These are phyloP conservation scores for Albugo laibachii DNA, from an alignment of 352 stramenopile genomes.

Conservation along the genomic window DNA sequence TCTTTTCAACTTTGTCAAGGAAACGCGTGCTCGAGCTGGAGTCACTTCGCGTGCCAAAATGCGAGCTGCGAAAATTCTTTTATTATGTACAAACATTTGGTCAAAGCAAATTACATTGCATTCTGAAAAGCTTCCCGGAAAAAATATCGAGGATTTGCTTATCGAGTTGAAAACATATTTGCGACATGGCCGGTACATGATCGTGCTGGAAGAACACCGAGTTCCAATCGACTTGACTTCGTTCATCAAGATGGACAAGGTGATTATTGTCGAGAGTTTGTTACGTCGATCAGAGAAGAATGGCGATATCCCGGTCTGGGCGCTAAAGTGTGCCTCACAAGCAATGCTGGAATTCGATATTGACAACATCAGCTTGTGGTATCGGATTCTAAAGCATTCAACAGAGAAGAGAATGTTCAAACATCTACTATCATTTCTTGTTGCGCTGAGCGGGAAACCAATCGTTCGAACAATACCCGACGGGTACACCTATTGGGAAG, in stretches of 20 bases:
- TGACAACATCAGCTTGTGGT: constrained; percentile 19
- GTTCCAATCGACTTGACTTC: constrained; percentile 20
- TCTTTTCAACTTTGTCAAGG: constrained; percentile 7
- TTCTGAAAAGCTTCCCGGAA: constrained; percentile 9
- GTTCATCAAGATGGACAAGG: constrained; percentile 27
- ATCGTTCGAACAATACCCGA: constrained; percentile 18
- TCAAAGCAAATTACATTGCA: constrained; percentile 8
- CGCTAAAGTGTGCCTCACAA: constrained; percentile 16
- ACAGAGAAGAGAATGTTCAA: constrained; percentile 21
- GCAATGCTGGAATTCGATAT: constrained; percentile 39
- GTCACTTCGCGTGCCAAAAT: constrained; percentile 39
- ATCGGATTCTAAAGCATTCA: constrained; percentile 25
- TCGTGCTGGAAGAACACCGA: constrained; percentile 29
- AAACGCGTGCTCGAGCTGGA: constrained; percentile 16
- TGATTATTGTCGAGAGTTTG: constrained; percentile 18
- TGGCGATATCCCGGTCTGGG: constrained; percentile 6
- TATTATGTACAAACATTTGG: constrained; percentile 13
- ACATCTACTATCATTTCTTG: constrained; percentile 18
- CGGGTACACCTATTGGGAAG: constrained; percentile 17
- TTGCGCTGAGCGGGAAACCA: constrained; percentile 12
- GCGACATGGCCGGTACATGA: constrained; percentile 19
- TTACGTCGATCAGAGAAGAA: constrained; percentile 15
- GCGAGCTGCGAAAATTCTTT: constrained; percentile 18
- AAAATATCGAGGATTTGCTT: constrained; percentile 9
- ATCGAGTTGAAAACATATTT: constrained; percentile 15